These are phyloP conservation scores for Byssothecium circinans DNA, from an alignment of 2,329 filamentous ascomycete species.

Conservation along the genomic window DNA sequence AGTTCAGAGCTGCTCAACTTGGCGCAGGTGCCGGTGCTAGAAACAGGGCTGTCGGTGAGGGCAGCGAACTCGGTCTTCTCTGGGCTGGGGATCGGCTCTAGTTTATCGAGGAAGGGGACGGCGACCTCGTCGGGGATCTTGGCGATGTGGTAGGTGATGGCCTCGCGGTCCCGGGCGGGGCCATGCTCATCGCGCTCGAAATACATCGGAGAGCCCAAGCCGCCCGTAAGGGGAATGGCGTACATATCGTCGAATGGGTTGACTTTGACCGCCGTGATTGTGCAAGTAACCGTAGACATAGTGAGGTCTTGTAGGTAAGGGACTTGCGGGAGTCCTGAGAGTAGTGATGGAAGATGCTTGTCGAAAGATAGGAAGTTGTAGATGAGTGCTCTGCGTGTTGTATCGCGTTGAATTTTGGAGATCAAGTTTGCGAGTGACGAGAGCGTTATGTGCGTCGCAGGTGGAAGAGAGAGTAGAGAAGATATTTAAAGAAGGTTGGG, in stretches of 20 bases:
- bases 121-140: slow-evolving; percentile 3
- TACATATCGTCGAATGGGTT: slow-evolving; percentile 16
- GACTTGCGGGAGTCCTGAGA: background rate
- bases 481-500: background rate
- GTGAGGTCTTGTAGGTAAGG: background rate
- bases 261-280: slow-evolving; percentile 1
- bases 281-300: slow-evolving; percentile 3
- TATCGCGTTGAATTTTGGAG: background rate
- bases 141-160: background rate
- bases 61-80: background rate
- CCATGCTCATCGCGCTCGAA: background rate
- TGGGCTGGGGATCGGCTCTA: background rate
- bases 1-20: background rate
- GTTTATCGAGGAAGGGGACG: slow-evolving; percentile 11
- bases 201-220: background rate
- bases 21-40: background rate
- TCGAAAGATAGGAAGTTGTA: background rate
- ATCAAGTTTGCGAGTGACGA: background rate
- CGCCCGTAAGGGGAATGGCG: background rate
- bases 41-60: slow-evolving; percentile 1
- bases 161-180: background rate
- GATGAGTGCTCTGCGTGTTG: background rate
- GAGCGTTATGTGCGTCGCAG: background rate
- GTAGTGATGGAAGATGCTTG: too few relatives aligned
- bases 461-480: background rate